phyloP scores from a whole-genome alignment of 176 grass and related monocot genomes.

The Musa schizocarpa region DNA sequence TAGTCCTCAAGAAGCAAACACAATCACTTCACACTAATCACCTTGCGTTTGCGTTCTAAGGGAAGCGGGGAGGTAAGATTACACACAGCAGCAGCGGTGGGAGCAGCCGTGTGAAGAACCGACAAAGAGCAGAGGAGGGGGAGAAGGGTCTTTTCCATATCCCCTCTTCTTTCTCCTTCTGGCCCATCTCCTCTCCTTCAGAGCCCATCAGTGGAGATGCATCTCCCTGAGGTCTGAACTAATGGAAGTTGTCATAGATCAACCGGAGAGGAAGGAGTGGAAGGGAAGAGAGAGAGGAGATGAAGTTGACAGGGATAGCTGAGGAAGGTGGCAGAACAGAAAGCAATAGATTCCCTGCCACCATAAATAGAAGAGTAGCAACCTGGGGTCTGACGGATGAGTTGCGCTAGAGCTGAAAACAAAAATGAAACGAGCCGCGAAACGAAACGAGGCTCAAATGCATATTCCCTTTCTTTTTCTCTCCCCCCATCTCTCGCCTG shows the following conservation, averaged over 20 bases:
- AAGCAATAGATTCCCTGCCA: neutral
- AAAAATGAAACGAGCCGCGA: no score
- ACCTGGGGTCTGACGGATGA: neutral
- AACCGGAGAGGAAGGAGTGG: neutral
- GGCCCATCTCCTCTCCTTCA: slow-evolving; percentile 7
- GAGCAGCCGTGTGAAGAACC: neutral
- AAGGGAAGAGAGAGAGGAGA: neutral
- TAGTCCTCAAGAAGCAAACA: no score
- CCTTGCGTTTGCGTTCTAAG: neutral
- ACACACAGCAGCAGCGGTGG: neutral
- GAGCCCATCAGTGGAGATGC: slow-evolving; percentile 3
- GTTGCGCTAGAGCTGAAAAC: no score
- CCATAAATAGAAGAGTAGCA: slow-evolving; percentile 2
- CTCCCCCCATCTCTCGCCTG: no score
- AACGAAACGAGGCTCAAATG: no score
- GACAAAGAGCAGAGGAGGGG: slow-evolving; percentile 1
- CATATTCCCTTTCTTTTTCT: no score
- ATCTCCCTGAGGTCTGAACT: neutral
- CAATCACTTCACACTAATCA: neutral
- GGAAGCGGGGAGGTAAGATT: neutral
- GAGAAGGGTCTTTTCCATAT: slow-evolving; percentile 7
- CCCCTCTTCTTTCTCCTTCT: slow-evolving; percentile 18
- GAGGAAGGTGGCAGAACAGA: neutral
- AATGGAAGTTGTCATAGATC: neutral
- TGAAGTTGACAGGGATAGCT: neutral